phyloP scores from a whole-genome alignment of 106 monocot species.

The Dendrobium officinale region DNA sequence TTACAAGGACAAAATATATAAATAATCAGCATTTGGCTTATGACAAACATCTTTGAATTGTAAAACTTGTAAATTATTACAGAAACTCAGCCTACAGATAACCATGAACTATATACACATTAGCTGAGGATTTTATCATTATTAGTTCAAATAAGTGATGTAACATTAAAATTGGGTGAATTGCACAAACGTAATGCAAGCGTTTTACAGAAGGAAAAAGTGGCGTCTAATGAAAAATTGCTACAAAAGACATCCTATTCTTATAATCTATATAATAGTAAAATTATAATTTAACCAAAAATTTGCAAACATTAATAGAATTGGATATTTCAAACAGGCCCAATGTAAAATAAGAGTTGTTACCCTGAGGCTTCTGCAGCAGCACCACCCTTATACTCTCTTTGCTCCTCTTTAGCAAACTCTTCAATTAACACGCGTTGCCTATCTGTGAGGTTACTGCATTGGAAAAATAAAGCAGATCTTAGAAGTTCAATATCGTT shows the following conservation, averaged over 20 bases:
- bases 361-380: slow-evolving; percentile 55
- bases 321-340: not conserved
- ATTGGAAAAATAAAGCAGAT: not conserved
- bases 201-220: not conserved
- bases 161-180: too few relatives aligned
- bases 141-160: too few relatives aligned
- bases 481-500: not conserved
- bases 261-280: not conserved
- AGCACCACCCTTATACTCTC: slow-evolving; percentile 31
- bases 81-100: not conserved
- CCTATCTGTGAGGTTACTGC: slow-evolving; percentile 53
- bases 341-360: not conserved
- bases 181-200: not conserved
- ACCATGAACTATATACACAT: not conserved
- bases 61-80: not conserved
- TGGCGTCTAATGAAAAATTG: not conserved
- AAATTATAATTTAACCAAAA: not conserved
- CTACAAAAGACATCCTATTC: slow-evolving; percentile 3
- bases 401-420: slow-evolving; percentile 61
- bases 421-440: slow-evolving; percentile 50
- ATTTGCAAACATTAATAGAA: not conserved
- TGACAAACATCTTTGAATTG: not conserved
- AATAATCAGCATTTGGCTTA: not conserved
- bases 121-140: not conserved
- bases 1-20: too few relatives aligned